Conservation (phyloP, 306 rosid species). For the Cucumis sativus region Cucumber_9930_V3 NC_026659.2:21523501-21524000, state of each 20-base stretch:
- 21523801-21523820: neutral
- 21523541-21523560: neutral
- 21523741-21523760: neutral
- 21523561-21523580: no score
- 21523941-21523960: neutral
- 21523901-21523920: neutral
- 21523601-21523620: no score
- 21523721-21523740: no score
- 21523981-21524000: neutral
- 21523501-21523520: neutral
- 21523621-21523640: no score
- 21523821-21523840: neutral
- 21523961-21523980: neutral
- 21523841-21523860: neutral
- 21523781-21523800: neutral
- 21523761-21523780: neutral
- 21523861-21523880: neutral
- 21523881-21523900: neutral
- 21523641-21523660: no score
- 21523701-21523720: no score
- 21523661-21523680: no score
- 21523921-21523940: no score
- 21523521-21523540: neutral
- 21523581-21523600: no score
- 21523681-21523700: no score